These are phyloP conservation scores for Cymbopogon citratus DNA, from an alignment of 176 grass and related monocot species.

Conservation along the genomic window DNA sequence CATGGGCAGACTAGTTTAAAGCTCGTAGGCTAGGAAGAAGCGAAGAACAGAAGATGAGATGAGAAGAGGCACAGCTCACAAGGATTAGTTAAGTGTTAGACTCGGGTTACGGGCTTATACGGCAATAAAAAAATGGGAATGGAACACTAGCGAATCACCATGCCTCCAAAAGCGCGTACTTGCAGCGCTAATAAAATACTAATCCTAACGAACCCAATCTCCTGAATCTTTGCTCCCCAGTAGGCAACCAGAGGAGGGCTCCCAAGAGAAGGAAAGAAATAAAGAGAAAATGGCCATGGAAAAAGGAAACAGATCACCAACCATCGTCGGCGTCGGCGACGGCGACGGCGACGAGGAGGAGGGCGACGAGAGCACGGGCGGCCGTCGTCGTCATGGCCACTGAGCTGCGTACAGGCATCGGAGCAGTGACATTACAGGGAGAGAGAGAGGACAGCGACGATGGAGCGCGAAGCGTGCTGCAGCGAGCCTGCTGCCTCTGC, in stretches of 20 bases:
- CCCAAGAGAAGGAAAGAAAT: neutral
- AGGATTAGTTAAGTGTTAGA: conserved; percentile 45
- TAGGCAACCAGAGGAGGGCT: neutral
- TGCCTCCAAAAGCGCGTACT: conserved; percentile 47
- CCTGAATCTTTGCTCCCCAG: conserved; percentile 36
- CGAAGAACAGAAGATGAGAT: neutral
- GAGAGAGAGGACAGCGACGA: neutral
- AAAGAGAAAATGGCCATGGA: neutral
- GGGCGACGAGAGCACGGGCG: conserved; percentile 20
- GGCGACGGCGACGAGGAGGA: conserved; percentile 31
- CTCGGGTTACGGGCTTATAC: conserved; percentile 13
- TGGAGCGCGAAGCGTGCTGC: neutral
- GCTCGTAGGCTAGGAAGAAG: neutral
- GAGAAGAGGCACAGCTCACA: conserved; percentile 18
- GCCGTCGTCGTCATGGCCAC: conserved; percentile 12
- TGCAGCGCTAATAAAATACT: conserved; percentile 51
- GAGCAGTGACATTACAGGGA: conserved; percentile 30
- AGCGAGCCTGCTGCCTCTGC: neutral
- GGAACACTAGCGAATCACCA: conserved; percentile 34
- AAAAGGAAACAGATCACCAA: neutral
- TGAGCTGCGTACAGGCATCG: neutral
- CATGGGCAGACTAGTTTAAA: neutral
- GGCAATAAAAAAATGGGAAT: conserved; percentile 36
- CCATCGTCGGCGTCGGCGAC: conserved; percentile 48
- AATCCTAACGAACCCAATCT: conserved; percentile 35